Base-by-base conservation (phyloP, 495 filamentous ascomycete species). In the Lasiosphaeris hirsuta region DNA sequence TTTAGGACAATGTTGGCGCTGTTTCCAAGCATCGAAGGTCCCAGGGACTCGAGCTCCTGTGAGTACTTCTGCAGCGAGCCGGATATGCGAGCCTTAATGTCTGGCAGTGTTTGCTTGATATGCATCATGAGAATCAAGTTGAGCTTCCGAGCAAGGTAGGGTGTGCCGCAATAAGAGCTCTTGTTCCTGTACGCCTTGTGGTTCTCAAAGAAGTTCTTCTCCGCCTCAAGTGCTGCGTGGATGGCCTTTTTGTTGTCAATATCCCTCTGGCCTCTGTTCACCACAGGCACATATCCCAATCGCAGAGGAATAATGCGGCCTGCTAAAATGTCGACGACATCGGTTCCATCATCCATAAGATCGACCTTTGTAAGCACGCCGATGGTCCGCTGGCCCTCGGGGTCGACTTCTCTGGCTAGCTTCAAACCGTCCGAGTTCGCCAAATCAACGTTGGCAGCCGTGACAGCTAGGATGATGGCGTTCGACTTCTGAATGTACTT, bases 81-180 rank as follows among this genome's bases (percentile, higher is more conserved):
- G 10, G 88, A 83, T 67, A 99, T 99, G 58, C 95, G 88, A 14
- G 86, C 88, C 73, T 97, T 99, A 79, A 99, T 99, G 69, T 99
- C 94, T 23, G 94, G 94, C 10, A 99, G 83, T 7, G 94, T 99
- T 78, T 99, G 94, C 75, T 99, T 99, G 79, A 99, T 99, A 78
- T 99, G 94, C 94, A 97, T 99, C 94, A 97, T 97, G 57, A 99
- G 83, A 72, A 99, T 97, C 72, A 98, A 79, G 72, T 99, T 99
- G 54, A 99, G 80, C 74, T 99, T 99, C 46, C 94, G 85, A 6
- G 94, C 94, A 34, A 99, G 79, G 65, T 97, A 99, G 7, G 94
- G 94, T 3, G 94, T 99, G 67, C 94, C 94, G 73, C 94, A 99
- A 78, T 99, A 99, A 13, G 93, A 88, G 65, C 89, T 88, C 84